Conservation (phyloP, 2,329 filamentous ascomycete species). For the Aspergillus sp. region DNA sequence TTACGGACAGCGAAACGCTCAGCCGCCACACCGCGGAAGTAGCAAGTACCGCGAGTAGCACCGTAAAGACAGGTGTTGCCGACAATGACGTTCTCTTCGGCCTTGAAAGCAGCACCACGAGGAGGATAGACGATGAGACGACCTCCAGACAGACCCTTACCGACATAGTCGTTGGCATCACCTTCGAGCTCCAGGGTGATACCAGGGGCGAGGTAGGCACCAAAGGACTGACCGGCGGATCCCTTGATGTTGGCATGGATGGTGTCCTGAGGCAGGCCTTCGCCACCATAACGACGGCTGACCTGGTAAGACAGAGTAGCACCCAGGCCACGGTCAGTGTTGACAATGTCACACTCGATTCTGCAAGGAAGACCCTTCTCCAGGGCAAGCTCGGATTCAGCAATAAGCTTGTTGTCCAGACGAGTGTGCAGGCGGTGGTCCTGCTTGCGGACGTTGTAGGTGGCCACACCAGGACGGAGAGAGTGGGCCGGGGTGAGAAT, state of each 20-base stretch:
- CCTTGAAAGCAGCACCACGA: conserved; percentile 86
- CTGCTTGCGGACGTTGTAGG: conserved; percentile 97
- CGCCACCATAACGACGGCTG: conserved; percentile 86
- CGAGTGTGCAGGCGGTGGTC: conserved; percentile 91
- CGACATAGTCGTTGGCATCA: conserved; percentile 94
- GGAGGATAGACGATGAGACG: conserved; percentile 92
- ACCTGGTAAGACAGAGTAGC: conserved; percentile 95
- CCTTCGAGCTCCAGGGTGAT: conserved; percentile 93
- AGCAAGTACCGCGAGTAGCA: conserved; percentile 85
- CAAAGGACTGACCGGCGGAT: conserved; percentile 94
- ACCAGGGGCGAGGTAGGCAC: conserved; percentile 89
- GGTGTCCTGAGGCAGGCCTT: conserved; percentile 84
- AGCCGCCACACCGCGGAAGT: conserved; percentile 94
- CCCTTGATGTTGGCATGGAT: conserved; percentile 96
- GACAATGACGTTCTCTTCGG: conserved; percentile 91
- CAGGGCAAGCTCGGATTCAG: conserved; percentile 88
- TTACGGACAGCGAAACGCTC: conserved; percentile 97
- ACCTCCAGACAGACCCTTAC: conserved; percentile 91
- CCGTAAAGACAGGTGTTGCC: conserved; percentile 96
- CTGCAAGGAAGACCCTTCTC: conserved; percentile 91
- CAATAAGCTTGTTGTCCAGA: conserved; percentile 95
- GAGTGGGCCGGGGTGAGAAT: conserved; percentile 96
- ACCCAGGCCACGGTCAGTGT: conserved; percentile 91
- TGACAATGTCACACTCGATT: conserved; percentile 94
- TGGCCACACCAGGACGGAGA: conserved; percentile 88